These are phyloP conservation scores for Phyllosticta capitalensis DNA, from an alignment of 2,329 filamentous ascomycete genomes.

Conservation along the genomic window DNA sequence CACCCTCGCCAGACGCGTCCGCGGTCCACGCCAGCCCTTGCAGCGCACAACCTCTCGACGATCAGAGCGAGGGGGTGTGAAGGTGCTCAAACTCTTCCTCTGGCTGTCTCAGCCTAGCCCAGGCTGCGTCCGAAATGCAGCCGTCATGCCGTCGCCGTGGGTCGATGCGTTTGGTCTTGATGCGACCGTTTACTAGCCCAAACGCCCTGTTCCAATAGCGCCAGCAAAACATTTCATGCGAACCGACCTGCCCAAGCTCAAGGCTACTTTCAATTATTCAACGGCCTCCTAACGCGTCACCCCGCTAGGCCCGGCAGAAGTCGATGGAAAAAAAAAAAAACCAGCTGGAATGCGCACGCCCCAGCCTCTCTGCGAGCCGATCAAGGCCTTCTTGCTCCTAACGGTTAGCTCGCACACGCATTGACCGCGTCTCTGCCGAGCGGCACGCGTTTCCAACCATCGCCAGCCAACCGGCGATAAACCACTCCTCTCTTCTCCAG, in stretches of 20 bases:
- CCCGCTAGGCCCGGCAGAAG: neutral
- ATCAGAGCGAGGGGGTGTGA: too few species aligned
- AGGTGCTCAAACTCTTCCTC: neutral
- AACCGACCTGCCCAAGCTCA: neutral
- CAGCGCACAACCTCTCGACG: neutral
- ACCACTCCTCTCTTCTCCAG: neutral
- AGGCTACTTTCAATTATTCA: too few species aligned
- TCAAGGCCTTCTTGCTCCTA: slow-evolving; percentile 6
- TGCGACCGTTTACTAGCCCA: neutral
- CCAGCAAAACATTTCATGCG: neutral
- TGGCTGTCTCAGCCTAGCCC: neutral
- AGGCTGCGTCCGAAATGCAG: neutral
- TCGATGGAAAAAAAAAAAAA: neutral
- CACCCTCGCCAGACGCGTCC: neutral
- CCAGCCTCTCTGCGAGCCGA: neutral
- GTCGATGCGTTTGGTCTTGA: neutral
- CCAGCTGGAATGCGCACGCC: neutral
- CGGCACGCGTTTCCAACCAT: slow-evolving; percentile 1
- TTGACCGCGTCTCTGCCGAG: slow-evolving; percentile 8
- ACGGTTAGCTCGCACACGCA: neutral
- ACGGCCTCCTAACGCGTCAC: neutral
- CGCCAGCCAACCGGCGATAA: neutral
- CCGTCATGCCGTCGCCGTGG: neutral
- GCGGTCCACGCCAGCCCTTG: neutral
- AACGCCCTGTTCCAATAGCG: neutral